Evolutionary conservation across 495 filamentous ascomycete species (phyloP).

Genomic region (Glonium stellatum): DNA sequence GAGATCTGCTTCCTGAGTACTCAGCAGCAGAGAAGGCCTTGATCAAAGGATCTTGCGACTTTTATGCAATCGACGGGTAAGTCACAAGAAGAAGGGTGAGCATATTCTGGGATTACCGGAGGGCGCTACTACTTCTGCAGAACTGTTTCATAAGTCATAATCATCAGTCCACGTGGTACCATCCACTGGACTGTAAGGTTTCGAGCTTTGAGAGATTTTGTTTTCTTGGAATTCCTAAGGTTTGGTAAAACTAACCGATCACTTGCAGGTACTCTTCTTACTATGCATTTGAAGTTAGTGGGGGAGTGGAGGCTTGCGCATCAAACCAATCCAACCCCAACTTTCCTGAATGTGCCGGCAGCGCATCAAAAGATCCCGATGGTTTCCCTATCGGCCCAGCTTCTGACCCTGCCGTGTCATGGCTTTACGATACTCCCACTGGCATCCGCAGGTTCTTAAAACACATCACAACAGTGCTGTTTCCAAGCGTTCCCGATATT

Average conservation of each 20-base stretch:
- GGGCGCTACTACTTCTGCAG: too few species aligned
- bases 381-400: conserved; percentile 37
- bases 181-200: background rate
- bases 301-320: conserved; percentile 34
- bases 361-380: conserved; percentile 25
- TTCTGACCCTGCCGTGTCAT: conserved; percentile 35
- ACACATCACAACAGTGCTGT: conserved; percentile 40
- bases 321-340: conserved; percentile 36
- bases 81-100: conserved; percentile 20
- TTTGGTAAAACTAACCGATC: background rate
- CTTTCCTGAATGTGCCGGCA: conserved; percentile 38
- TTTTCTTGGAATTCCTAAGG: background rate
- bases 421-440: conserved; percentile 39
- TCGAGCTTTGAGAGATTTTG: background rate
- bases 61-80: conserved; percentile 40
- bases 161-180: too few species aligned
- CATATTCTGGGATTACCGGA: too few species aligned
- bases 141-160: too few species aligned
- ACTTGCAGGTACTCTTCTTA: conserved; percentile 21
- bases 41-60: conserved; percentile 43
- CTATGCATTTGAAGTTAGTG: conserved; percentile 27
- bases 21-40: conserved; percentile 35
- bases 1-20: conserved; percentile 35
- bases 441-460: conserved; percentile 41
- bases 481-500: conserved; percentile 39